Evolutionary conservation across 768 basidiomycete species (phyloP).

Genomic region (Boletus speciosus): DNA sequence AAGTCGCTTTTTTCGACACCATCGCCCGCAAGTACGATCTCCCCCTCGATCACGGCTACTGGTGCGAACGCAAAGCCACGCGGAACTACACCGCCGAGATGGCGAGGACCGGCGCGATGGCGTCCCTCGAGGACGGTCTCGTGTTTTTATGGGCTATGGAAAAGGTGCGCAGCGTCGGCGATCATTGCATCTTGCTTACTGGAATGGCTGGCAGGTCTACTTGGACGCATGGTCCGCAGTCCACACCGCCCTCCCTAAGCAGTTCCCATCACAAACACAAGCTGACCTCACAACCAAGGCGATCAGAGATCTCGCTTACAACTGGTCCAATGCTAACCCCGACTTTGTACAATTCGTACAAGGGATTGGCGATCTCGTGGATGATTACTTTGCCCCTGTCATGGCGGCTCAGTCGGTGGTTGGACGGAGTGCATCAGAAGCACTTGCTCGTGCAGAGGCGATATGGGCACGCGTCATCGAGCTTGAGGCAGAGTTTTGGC

Average conservation of each 20-base stretch:
- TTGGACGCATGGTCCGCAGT: constrained; percentile 65
- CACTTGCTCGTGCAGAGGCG: constrained; percentile 38
- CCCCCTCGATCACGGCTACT: constrained; percentile 35
- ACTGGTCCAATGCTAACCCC: constrained; percentile 50
- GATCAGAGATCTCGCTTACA: constrained; percentile 49
- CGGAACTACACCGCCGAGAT: constrained; percentile 72
- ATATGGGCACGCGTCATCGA: constrained; percentile 60
- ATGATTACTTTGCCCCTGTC: constrained; percentile 35
- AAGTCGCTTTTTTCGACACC: constrained; percentile 58
- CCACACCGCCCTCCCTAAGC: constrained; percentile 12
- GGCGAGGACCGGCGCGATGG: constrained; percentile 46
- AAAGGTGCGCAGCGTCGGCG: constrained; percentile 38
- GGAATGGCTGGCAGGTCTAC: constrained; percentile 47
- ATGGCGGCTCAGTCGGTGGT: constrained; percentile 30
- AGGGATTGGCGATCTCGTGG: constrained; percentile 45
- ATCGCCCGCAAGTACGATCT: constrained; percentile 45
- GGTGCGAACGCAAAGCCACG: constrained; percentile 57
- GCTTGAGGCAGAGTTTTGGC: constrained; percentile 63
- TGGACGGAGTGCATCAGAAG: constrained; percentile 6
- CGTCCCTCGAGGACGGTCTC: constrained; percentile 56
- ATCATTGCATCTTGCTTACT: background rate
- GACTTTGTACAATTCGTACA: constrained; percentile 56
- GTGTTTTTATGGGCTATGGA: constrained; percentile 82
- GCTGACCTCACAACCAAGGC: constrained; percentile 25
- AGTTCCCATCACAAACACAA: background rate